Percentiles rank a stretch among this genome's conserved stretches.
phyloP scores from a whole-genome alignment of 169 alveolate species.

The Eimeria maxima region DNA sequence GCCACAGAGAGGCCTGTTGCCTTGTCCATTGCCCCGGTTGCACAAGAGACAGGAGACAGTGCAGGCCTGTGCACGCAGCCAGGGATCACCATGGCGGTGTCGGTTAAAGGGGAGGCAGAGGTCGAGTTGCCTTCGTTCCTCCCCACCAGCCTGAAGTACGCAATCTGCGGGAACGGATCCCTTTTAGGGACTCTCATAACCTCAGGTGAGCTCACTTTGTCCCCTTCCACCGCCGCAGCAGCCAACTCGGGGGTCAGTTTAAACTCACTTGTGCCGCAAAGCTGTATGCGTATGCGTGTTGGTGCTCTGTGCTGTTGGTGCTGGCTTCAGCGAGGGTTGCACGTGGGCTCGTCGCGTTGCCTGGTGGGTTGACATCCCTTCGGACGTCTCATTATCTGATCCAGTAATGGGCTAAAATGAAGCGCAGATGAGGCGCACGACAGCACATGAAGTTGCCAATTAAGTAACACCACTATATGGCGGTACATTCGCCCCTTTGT shows the following conservation, averaged over 20 bases:
- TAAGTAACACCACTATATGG: background rate
- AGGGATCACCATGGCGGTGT: conserved; percentile 19
- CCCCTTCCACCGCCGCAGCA: background rate
- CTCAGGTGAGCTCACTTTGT: conserved; percentile 5
- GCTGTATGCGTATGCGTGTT: background rate
- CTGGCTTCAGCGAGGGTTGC: conserved; percentile 17
- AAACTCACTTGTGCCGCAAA: too few relatives aligned
- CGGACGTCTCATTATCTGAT: background rate
- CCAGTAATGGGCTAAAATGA: background rate
- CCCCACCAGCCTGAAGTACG: conserved; percentile 34
- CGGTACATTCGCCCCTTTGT: background rate
- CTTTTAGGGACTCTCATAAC: conserved; percentile 33
- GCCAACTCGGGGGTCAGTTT: background rate
- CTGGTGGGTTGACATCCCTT: background rate
- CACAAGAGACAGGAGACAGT: background rate
- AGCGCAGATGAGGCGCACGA: background rate
- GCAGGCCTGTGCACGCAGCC: conserved; percentile 51
- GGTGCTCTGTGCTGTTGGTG: background rate
- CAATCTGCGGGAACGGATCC: conserved; percentile 57
- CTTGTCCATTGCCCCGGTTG: conserved; percentile 32
- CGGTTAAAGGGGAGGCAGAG: conserved; percentile 12
- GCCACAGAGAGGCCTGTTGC: background rate
- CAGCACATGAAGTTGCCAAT: background rate
- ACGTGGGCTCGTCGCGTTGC: background rate
- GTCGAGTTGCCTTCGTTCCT: conserved; percentile 32